Evolutionary conservation across 140 eudicot species (phyloP).

Genomic region (Stevia rebaudiana): DNA sequence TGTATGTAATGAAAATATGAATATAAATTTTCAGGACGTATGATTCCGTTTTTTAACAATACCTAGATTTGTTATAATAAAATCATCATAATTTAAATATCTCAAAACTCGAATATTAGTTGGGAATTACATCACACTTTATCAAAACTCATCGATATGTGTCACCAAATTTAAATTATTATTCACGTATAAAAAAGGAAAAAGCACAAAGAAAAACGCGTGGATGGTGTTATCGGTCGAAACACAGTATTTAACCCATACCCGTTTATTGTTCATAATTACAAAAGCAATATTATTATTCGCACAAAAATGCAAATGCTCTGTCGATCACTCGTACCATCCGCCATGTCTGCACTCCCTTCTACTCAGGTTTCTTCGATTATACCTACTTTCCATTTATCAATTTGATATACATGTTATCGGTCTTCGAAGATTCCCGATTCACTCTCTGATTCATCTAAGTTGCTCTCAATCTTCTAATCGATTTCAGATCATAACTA

Average conservation of each 20-base stretch:
- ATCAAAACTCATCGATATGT: no score
- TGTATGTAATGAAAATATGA: no score
- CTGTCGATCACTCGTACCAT: constrained; percentile 37
- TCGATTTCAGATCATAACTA: neutral
- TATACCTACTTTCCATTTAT: neutral
- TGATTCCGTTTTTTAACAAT: no score
- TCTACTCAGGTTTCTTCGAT: constrained; percentile 35
- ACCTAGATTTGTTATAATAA: no score
- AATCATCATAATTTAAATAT: no score
- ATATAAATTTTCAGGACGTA: no score
- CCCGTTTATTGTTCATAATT: constrained; percentile 28
- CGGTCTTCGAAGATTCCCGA: neutral
- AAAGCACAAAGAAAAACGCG: constrained; percentile 23
- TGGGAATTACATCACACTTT: no score
- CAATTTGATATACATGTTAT: neutral
- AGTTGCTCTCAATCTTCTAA: neutral
- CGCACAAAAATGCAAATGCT: constrained; percentile 40
- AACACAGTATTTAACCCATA: constrained; percentile 26
- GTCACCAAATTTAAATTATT: no score
- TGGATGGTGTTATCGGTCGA: constrained; percentile 14
- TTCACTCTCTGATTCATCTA: neutral
- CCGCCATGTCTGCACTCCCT: constrained; percentile 55
- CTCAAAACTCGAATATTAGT: no score
- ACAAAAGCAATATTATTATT: constrained; percentile 25
- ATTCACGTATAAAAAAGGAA: neutral